These are phyloP conservation scores for Metrosideros polymorpha DNA, from an alignment of 441 rosid genomes.

Conservation along the genomic window DNA sequence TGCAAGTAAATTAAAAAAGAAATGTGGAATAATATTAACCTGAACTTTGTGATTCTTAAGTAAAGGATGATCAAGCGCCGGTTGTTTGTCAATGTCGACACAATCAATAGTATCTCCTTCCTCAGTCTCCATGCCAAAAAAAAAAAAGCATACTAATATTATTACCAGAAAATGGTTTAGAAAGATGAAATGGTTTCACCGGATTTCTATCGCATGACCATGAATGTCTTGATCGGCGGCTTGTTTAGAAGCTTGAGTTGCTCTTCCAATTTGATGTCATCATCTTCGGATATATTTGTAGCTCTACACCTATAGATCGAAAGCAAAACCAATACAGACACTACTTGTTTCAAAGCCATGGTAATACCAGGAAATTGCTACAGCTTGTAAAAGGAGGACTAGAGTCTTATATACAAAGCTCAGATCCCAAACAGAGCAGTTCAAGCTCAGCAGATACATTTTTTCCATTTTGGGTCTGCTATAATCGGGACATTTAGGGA, in stretches of 20 bases:
- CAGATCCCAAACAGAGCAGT: neutral
- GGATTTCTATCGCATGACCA: neutral
- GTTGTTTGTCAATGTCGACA: neutral
- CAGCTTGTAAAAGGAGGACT: neutral
- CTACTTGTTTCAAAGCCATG: neutral
- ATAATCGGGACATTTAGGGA: neutral
- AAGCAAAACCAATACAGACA: neutral
- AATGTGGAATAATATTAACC: neutral
- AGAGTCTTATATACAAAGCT: neutral
- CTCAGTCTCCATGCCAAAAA: neutral
- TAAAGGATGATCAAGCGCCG: neutral
- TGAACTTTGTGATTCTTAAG: constrained; percentile 3
- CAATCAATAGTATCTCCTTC: constrained; percentile 5
- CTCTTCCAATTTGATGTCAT: neutral
- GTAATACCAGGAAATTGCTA: neutral
- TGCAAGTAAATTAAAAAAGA: neutral
- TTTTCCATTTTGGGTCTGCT: neutral
- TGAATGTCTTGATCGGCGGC: neutral
- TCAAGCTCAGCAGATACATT: neutral
- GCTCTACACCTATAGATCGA: neutral
- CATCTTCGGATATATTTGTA: neutral
- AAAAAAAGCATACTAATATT: neutral
- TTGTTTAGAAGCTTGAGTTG: neutral
- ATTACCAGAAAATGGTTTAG: neutral
- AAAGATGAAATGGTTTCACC: neutral